Evolutionary conservation across 2,329 filamentous ascomycete species (phyloP).

Genomic region (Geosmithia putterillii): DNA sequence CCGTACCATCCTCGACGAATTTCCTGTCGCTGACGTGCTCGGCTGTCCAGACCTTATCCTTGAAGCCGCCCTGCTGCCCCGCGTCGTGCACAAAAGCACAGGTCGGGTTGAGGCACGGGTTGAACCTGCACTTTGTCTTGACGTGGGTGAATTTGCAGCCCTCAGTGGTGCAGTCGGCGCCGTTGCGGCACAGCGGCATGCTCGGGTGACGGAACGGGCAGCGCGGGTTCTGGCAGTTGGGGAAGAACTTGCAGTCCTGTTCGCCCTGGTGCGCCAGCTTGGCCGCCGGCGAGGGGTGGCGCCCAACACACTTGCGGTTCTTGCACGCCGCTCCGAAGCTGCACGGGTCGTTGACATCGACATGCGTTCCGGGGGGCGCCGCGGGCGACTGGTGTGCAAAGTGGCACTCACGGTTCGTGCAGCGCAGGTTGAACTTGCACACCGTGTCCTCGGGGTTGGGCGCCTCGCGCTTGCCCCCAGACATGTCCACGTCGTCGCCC

Average conservation of each 20-base stretch:
- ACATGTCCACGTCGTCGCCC: conserved; percentile 53
- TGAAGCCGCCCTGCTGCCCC: conserved; percentile 74
- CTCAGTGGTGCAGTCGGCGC: conserved; percentile 68
- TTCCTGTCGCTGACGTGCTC: conserved; percentile 79
- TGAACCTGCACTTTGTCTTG: conserved; percentile 77
- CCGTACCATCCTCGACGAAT: conserved; percentile 60
- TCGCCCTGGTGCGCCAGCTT: conserved; percentile 68
- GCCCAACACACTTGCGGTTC: conserved; percentile 84
- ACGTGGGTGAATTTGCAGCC: conserved; percentile 87
- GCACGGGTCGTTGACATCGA: conserved; percentile 75
- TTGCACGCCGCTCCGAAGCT: conserved; percentile 85
- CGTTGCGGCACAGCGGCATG: conserved; percentile 82
- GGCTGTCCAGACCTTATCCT: conserved; percentile 85
- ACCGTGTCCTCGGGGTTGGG: conserved; percentile 52
- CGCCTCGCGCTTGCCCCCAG: conserved; percentile 36
- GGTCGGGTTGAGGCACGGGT: conserved; percentile 77
- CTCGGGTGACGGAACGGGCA: conserved; percentile 85
- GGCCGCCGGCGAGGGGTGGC: conserved; percentile 83
- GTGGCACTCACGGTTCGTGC: conserved; percentile 79
- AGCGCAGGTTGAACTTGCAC: conserved; percentile 83
- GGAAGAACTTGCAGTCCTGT: conserved; percentile 82
- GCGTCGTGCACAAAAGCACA: conserved; percentile 87
- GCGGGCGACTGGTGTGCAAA: conserved; percentile 93
- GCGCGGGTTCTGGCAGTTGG: conserved; percentile 76
- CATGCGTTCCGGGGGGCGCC: conserved; percentile 60